Conservation (phyloP, 441 rosid genomes). For the Arabidopsis hybrid region DNA sequence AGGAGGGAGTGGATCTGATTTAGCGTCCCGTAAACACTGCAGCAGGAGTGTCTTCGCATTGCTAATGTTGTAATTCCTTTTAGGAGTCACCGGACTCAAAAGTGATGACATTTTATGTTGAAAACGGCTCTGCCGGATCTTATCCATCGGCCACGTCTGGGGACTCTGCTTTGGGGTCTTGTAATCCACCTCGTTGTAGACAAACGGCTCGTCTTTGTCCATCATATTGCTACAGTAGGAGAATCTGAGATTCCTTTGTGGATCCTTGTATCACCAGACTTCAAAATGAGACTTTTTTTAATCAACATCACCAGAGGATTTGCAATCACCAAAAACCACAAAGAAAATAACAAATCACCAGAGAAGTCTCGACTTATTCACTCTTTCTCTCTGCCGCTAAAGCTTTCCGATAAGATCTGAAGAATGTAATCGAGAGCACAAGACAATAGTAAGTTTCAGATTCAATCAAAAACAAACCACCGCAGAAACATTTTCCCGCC, state of each 20-base stretch:
- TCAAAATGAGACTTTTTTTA: background rate
- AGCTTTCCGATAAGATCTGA: slow-evolving; percentile 14
- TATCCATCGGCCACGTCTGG: slow-evolving; percentile 42
- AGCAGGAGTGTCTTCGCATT: slow-evolving; percentile 33
- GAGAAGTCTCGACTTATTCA: background rate
- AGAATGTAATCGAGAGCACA: slow-evolving; percentile 7
- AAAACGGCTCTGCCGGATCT: slow-evolving; percentile 24
- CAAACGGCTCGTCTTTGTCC: slow-evolving; percentile 34
- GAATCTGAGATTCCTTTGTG: background rate
- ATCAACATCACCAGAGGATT: slow-evolving; percentile 8
- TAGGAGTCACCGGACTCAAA: slow-evolving; percentile 38
- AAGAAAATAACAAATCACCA: slow-evolving; percentile 6
- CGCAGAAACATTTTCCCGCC: slow-evolving; percentile 40
- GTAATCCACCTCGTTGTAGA: slow-evolving; percentile 14
- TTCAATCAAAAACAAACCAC: background rate
- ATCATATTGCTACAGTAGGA: slow-evolving; percentile 12
- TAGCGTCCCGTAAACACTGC: slow-evolving; percentile 34
- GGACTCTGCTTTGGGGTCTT: slow-evolving; percentile 37
- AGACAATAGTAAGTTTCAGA: background rate
- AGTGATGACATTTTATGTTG: slow-evolving; percentile 39
- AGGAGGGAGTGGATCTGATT: slow-evolving; percentile 39
- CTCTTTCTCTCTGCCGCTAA: background rate
- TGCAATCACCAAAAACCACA: background rate
- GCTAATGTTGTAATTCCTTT: slow-evolving; percentile 14
- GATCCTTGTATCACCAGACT: slow-evolving; percentile 1